These are phyloP conservation scores for Aspergillus baeticus DNA, from an alignment of 495 filamentous ascomycete genomes.

Conservation along the genomic window DNA sequence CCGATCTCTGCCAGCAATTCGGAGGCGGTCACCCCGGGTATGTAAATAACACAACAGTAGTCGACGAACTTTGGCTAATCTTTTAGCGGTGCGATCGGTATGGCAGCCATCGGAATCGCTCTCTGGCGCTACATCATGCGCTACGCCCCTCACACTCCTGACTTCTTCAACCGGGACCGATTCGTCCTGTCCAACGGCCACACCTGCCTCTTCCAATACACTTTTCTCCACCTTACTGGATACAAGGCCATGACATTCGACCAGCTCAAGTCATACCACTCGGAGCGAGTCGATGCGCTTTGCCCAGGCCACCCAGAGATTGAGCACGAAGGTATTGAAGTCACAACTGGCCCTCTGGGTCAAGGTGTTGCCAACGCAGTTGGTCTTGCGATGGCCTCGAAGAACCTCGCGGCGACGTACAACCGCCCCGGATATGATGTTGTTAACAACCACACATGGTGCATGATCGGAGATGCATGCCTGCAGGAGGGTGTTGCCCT, in stretches of 20 bases:
- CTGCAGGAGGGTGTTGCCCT: slow-evolving; percentile 59
- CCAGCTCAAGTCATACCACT: slow-evolving; percentile 60
- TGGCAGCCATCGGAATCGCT: slow-evolving; percentile 54
- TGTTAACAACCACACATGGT: slow-evolving; percentile 51
- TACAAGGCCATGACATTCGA: slow-evolving; percentile 60
- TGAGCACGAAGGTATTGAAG: slow-evolving; percentile 59
- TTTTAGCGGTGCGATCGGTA: slow-evolving; percentile 50
- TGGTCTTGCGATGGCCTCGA: slow-evolving; percentile 57
- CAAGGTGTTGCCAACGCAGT: slow-evolving; percentile 62
- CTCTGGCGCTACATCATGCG: slow-evolving; percentile 54
- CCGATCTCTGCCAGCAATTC: slow-evolving; percentile 60
- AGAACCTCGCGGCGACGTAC: slow-evolving; percentile 53
- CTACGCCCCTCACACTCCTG: slow-evolving; percentile 45
- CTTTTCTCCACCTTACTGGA: slow-evolving; percentile 55
- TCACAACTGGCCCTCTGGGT: slow-evolving; percentile 61
- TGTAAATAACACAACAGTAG: slow-evolving; percentile 1
- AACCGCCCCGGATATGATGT: slow-evolving; percentile 51
- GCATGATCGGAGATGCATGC: slow-evolving; percentile 60
- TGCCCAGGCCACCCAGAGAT: slow-evolving; percentile 63
- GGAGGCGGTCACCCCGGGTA: slow-evolving; percentile 58
- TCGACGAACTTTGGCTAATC: neutral
- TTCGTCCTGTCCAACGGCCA: slow-evolving; percentile 61
- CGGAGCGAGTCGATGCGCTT: slow-evolving; percentile 47
- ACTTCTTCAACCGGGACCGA: slow-evolving; percentile 52
- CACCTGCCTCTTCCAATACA: slow-evolving; percentile 60